phyloP scores from a whole-genome alignment of 192 early-diverging fungal species.

The Polychytrium aggregatum region DNA sequence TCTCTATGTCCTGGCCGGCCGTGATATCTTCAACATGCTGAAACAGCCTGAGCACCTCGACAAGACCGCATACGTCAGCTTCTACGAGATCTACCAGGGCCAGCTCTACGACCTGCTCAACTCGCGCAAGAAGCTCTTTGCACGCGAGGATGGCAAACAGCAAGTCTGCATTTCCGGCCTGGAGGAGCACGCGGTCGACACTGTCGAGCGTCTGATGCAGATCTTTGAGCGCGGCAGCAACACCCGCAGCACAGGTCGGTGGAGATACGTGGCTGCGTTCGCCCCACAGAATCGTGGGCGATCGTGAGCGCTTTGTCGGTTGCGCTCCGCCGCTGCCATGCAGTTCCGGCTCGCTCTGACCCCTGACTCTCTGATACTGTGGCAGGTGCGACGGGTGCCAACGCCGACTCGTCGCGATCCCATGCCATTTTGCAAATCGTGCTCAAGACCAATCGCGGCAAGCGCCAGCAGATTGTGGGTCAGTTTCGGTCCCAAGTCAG shows the following conservation, averaged over 20 bases:
- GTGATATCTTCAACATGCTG: constrained; percentile 79
- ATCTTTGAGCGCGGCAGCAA: constrained; percentile 89
- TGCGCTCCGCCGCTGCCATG: too few relatives aligned
- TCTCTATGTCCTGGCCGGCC: constrained; percentile 83
- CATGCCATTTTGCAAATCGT: constrained; percentile 95
- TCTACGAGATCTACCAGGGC: constrained; percentile 97
- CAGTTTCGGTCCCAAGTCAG: background rate
- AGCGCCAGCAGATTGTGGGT: constrained; percentile 13
- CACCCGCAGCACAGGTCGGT: constrained; percentile 80
- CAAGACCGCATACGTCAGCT: constrained; percentile 71
- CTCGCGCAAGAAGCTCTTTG: constrained; percentile 80
- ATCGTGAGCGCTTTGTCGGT: too few relatives aligned
- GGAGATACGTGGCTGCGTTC: too few relatives aligned
- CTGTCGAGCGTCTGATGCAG: constrained; percentile 76
- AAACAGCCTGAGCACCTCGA: constrained; percentile 57
- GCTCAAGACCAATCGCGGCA: constrained; percentile 56
- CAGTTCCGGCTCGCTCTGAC: too few relatives aligned
- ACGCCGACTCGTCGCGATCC: constrained; percentile 88
- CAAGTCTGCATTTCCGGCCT: constrained; percentile 88
- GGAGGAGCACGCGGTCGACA: constrained; percentile 75
- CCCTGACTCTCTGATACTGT: too few relatives aligned
- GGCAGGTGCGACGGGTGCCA: constrained; percentile 80
- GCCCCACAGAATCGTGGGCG: too few relatives aligned
- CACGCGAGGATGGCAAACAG: constrained; percentile 90
- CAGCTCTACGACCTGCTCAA: constrained; percentile 92